Conservation (phyloP, 257 asterid genomes). For the Asclepias syriaca region DNA sequence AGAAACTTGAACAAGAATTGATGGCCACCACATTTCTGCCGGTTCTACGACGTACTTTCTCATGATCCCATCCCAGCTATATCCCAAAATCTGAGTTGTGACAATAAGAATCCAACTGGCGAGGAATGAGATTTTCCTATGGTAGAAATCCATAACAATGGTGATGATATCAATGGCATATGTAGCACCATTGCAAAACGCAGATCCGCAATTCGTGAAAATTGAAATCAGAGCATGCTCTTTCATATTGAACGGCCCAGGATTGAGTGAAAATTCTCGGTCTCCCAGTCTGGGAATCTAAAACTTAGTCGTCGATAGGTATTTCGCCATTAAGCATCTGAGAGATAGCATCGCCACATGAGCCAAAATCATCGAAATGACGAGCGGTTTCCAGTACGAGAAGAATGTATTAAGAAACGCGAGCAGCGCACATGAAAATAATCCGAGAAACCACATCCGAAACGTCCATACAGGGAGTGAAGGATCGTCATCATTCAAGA, state of each 20-base stretch:
- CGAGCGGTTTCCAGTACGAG: not conserved
- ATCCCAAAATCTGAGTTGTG: constrained; percentile 10
- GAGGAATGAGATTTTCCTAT: constrained; percentile 1
- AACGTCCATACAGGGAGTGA: constrained; percentile 6
- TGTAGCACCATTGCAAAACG: not conserved
- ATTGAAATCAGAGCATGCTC: constrained; percentile 7
- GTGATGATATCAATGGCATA: constrained; percentile 3
- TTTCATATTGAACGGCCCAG: constrained; percentile 8
- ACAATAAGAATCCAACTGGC: constrained; percentile 9
- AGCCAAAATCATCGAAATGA: not conserved
- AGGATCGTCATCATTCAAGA: not conserved
- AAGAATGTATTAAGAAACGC: constrained; percentile 2
- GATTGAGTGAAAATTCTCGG: not conserved
- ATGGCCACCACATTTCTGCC: constrained; percentile 99
- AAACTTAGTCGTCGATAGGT: not conserved
- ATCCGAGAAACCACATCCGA: constrained; percentile 8
- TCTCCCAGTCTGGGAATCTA: not conserved
- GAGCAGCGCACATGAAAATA: not conserved
- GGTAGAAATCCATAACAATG: constrained; percentile 1
- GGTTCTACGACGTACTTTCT: constrained; percentile 90
- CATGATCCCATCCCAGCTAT: constrained; percentile 99
- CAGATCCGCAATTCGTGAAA: not conserved
- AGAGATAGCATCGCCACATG: constrained; percentile 6
- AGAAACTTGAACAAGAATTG: constrained; percentile 96
- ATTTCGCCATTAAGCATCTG: not conserved